These are phyloP conservation scores for Lachancea sp. DNA, from an alignment of 805 yeast species.

Conservation along the genomic window DNA sequence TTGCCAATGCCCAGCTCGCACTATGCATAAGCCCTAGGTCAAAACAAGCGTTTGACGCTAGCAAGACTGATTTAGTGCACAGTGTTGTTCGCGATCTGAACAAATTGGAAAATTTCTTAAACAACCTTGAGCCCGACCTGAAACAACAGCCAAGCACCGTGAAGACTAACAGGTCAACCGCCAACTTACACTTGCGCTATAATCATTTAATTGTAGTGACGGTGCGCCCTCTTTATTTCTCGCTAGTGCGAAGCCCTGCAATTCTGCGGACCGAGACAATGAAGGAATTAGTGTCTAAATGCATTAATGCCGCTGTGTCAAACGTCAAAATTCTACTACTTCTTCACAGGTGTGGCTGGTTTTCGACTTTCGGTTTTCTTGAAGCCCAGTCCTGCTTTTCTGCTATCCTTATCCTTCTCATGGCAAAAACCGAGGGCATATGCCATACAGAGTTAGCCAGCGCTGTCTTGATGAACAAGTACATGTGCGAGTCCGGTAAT, in stretches of 20 bases:
- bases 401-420: conserved; percentile 30
- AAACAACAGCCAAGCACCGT: conserved; percentile 13
- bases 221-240: conserved; percentile 33
- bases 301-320: conserved; percentile 29
- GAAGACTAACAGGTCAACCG: conserved; percentile 23
- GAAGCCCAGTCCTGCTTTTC: conserved; percentile 37
- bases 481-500: conserved; percentile 29
- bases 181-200: conserved; percentile 33
- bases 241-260: conserved; percentile 31
- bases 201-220: conserved; percentile 35
- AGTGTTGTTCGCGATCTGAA: conserved; percentile 20
- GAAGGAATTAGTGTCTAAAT: background rate
- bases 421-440: conserved; percentile 19
- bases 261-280: conserved; percentile 19
- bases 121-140: conserved; percentile 16
- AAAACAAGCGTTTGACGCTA: conserved; percentile 30
- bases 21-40: conserved; percentile 29
- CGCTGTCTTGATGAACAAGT: conserved; percentile 23
- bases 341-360: conserved; percentile 26
- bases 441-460: conserved; percentile 17
- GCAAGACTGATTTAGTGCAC: conserved; percentile 24
- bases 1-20: conserved; percentile 22
- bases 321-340: conserved; percentile 29
- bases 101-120: conserved; percentile 23
- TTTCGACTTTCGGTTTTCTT: conserved; percentile 37